Evolutionary conservation across 208 protist genomes (phyloP).

Genomic region (Leishmania major): DNA sequence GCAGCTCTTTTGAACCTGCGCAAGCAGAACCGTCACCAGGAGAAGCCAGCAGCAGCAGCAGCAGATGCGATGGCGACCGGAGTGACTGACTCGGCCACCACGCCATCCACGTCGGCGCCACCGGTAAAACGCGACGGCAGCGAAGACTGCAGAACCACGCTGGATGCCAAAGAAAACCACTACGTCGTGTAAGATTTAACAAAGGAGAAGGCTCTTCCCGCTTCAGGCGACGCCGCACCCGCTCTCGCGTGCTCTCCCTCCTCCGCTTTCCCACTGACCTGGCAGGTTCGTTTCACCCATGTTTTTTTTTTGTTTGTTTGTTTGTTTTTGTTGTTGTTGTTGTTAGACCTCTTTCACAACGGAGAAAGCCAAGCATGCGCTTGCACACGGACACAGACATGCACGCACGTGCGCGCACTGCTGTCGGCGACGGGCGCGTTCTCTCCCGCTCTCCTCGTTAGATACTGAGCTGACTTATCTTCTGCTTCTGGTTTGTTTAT

Average conservation of each 20-base stretch:
- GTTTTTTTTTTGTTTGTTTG: neutral
- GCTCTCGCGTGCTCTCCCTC: neutral
- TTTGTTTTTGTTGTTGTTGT: no score
- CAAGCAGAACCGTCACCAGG: neutral
- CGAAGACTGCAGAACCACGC: neutral
- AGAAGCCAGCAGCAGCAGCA: neutral
- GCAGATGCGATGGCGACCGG: neutral
- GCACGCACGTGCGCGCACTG: neutral
- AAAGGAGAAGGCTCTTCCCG: neutral
- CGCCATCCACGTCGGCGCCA: neutral
- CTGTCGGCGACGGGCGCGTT: neutral
- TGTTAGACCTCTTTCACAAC: neutral
- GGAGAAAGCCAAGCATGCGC: neutral
- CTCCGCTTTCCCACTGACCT: neutral
- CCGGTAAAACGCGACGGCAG: neutral
- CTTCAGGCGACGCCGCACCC: neutral
- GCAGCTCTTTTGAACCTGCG: neutral
- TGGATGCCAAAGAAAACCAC: constrained; percentile 6
- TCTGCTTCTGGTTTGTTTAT: no score
- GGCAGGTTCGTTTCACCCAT: neutral
- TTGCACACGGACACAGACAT: neutral
- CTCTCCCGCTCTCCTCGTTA: neutral
- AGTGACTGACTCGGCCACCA: neutral
- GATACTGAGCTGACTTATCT: no score
- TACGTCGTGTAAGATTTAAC: neutral